A percentile compares a stretch with the other conserved stretches of the same genome.
Evolutionary conservation across 176 grass and related monocot species (phyloP).

Genomic region (Rhynchospora tenuis): DNA sequence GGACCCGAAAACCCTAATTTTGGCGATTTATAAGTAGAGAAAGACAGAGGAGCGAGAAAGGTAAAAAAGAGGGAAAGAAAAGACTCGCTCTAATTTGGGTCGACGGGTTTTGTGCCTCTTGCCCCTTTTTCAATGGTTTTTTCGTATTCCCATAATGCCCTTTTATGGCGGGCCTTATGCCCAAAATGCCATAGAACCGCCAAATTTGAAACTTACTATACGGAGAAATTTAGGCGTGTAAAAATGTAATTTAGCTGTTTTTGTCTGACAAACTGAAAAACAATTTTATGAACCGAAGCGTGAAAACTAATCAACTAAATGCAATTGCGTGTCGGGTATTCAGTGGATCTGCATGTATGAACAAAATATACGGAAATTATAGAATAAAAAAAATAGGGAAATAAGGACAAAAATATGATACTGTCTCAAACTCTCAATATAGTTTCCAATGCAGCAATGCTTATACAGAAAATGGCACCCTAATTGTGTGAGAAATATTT

Average conservation of each 20-base stretch:
- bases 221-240: background rate
- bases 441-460: too few relatives aligned
- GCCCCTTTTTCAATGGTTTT: background rate
- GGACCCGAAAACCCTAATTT: slow-evolving; percentile 23
- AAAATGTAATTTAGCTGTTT: background rate
- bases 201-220: slow-evolving; percentile 18
- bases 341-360: background rate
- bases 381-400: background rate
- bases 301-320: background rate
- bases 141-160: slow-evolving; percentile 12
- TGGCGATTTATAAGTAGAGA: slow-evolving; percentile 16
- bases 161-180: background rate
- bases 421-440: too few relatives aligned
- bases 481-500: background rate
- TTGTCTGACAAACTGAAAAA: background rate
- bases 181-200: slow-evolving; percentile 19
- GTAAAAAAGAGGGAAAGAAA: background rate
- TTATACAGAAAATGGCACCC: background rate
- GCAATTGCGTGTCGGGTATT: background rate
- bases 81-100: slow-evolving; percentile 10
- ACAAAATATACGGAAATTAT: background rate
- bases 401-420: background rate
- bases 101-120: background rate
- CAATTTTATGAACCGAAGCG: background rate
- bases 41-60: slow-evolving; percentile 14